Base-by-base conservation (phyloP, 1,284 basidiomycete species). In the Golubevia pallescens region DNA sequence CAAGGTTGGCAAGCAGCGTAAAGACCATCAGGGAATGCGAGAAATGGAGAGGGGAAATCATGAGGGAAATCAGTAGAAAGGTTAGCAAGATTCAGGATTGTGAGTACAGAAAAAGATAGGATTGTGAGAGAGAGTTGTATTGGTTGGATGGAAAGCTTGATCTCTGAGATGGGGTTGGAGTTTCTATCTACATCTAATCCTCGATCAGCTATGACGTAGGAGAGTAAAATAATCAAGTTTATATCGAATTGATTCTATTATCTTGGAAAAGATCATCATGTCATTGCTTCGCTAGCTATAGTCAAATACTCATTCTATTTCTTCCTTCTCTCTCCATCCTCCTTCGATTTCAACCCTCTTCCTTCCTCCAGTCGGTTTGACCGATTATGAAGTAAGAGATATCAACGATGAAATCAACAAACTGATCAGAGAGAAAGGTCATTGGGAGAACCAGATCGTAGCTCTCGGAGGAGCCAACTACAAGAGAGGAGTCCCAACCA, bases 321-420 rank as follows among this genome's bases (percentile, higher is more conserved):
- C 48, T 55, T 4, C 63, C 54, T 58, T 59, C 24, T 68, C 55
- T 20, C 14, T 19, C 16, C 58, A 16, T 23, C 62, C 21, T 23
- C 62, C 54, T 63, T 51, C 32, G 61, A 3, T 21, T 20, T 4
- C 63, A 32, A 58, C 20, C 21, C 5, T 10, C 66, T 57, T 54
- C 23, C 32, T 48, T 7, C 71, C 20, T 51, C 54, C 77, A 96
- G 94, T 93, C 80, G 93, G 93, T 61, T 86, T 99, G 84, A 93
- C 93, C 24, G 95, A 99, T 86, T 98, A 97, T 84, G 95, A 98
- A 87, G 91, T 97, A 34, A 92, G 96, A 56, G 96, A 97, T 86
- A 85, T 97, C 56, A 99, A 99, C 84, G 96, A 99, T 86, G 95
- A 98, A 85, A 99, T 99, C 80, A 99, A 99, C 88, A 93, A 92